Conservation (phyloP, 2,329 filamentous ascomycete genomes). For the Paraphaeosphaeria sporulosa region DNA sequence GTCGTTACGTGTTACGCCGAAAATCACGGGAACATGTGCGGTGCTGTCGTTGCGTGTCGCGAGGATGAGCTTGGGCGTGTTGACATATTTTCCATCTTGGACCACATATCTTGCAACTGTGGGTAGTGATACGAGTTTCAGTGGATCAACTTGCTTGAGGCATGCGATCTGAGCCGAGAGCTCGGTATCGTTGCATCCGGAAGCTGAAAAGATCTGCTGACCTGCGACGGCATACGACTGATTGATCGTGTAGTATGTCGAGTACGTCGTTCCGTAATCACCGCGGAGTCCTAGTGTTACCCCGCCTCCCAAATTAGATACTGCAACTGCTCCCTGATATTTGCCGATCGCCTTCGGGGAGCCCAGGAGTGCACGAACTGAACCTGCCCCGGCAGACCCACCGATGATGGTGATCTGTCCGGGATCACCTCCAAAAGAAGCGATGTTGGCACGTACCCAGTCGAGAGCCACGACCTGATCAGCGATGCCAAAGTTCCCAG, state of each 20-base stretch:
- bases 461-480: slow-evolving; percentile 61
- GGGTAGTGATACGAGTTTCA: slow-evolving; percentile 50
- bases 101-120: slow-evolving; percentile 62
- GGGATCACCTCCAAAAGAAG: slow-evolving; percentile 57
- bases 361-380: slow-evolving; percentile 62
- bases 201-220: slow-evolving; percentile 59
- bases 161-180: slow-evolving; percentile 61
- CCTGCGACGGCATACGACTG: slow-evolving; percentile 60
- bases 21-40: slow-evolving; percentile 63
- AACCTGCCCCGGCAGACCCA: slow-evolving; percentile 62
- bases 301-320: slow-evolving; percentile 64
- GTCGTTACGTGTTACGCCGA: slow-evolving; percentile 64
- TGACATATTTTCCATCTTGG: slow-evolving; percentile 65
- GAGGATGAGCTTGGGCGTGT: slow-evolving; percentile 58
- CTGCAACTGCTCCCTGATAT: slow-evolving; percentile 56
- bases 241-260: slow-evolving; percentile 64
- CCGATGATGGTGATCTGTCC: slow-evolving; percentile 57
- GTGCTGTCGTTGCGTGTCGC: slow-evolving; percentile 52
- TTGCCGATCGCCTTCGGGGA: slow-evolving; percentile 58
- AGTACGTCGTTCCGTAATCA: slow-evolving; percentile 67
- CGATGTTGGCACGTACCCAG: slow-evolving; percentile 58
- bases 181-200: slow-evolving; percentile 60
- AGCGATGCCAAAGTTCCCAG: slow-evolving; percentile 62
- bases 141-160: slow-evolving; percentile 57
- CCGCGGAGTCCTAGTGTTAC: slow-evolving; percentile 63